Base-by-base conservation (phyloP, 139 green algal genomes). In the Picochlorum sp. region DNA sequence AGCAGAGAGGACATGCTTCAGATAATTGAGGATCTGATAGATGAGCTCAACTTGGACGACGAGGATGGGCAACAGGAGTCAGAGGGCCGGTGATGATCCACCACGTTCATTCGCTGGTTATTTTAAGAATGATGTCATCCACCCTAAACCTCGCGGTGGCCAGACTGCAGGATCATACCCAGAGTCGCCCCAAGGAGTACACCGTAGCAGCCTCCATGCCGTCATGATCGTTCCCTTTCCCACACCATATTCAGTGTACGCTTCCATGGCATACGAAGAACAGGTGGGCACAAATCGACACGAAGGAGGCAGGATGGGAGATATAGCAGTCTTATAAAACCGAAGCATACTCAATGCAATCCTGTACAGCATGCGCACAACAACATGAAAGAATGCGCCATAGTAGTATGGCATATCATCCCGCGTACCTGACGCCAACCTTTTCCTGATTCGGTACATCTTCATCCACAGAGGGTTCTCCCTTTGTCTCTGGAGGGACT, bases 201-300 rank as follows among this genome's bases (percentile, higher is more conserved):
- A 95, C 3, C 88, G 60, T 68, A 87, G 6, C 45, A 95, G 60
- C 7, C 88, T 74, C 88, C 88, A 95, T 0, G 74, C 79, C 3
- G 84, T 95, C 47, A 95, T 71, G 18, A 91, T 71, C 6, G 60
- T 77, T 4, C 88, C 88, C 26, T 81, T 81, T 6, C 34, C 60
- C 2, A 83, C 67, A 13, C 86, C 84, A 75, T 72, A 87, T 20
- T 72, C 68, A 34, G 80, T 76, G 77, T 83, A 94, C 1, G 69
- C 73, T 0, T 85, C 63, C 28, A 87, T 86, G 16, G 72, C 65
- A 34, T 79, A 82, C 4, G 38, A 31, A 41, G 60, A 72, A 74
- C 88, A 95, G 5, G 85, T 88, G 3, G 88, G 88, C 34, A 88
- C 60, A 73, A 82, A 95, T 52, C 88, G 81, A 60, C 88, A 95